These are phyloP conservation scores for Diutina mesorugosa DNA, from an alignment of 1,139 yeast species.

Conservation along the genomic window DNA sequence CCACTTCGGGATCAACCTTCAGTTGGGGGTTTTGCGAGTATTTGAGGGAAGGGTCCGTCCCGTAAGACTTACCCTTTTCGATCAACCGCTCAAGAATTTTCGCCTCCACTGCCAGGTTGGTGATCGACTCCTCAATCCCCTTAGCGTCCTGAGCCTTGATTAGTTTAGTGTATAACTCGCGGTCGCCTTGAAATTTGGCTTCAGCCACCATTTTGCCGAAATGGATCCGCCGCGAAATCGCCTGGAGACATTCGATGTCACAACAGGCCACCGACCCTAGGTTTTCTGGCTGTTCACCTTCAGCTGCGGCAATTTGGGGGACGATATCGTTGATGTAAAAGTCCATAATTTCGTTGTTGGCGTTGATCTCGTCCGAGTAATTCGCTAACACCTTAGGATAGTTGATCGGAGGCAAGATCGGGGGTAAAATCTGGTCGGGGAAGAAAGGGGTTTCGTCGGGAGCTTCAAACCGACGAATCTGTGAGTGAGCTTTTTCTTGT, in stretches of 20 bases:
- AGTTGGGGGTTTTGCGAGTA: slow-evolving; percentile 59
- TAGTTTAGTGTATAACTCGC: slow-evolving; percentile 46
- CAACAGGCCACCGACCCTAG: slow-evolving; percentile 75
- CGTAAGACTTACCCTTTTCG: slow-evolving; percentile 75
- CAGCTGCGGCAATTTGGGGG: slow-evolving; percentile 54
- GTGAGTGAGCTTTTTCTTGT: slow-evolving; percentile 69
- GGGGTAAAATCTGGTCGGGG: slow-evolving; percentile 49
- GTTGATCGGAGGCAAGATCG: slow-evolving; percentile 66
- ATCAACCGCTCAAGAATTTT: slow-evolving; percentile 68
- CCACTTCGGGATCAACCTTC: slow-evolving; percentile 68
- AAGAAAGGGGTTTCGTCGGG: slow-evolving; percentile 94
- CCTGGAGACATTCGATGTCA: slow-evolving; percentile 80
- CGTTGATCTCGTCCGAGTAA: slow-evolving; percentile 63
- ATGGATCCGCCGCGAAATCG: slow-evolving; percentile 87
- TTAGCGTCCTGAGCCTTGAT: slow-evolving; percentile 52
- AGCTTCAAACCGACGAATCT: slow-evolving; percentile 80
- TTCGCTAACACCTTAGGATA: slow-evolving; percentile 72
- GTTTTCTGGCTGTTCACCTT: slow-evolving; percentile 75
- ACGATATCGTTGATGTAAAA: slow-evolving; percentile 62
- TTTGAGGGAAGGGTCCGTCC: slow-evolving; percentile 73
- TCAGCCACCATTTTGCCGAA: slow-evolving; percentile 97
- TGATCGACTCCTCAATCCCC: slow-evolving; percentile 72
- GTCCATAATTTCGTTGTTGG: slow-evolving; percentile 53
- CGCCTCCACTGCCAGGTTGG: slow-evolving; percentile 77
- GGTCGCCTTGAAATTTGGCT: slow-evolving; percentile 68